phyloP scores from a whole-genome alignment of 73 alveolate genomes.

The Paramecium caudatum region DNA sequence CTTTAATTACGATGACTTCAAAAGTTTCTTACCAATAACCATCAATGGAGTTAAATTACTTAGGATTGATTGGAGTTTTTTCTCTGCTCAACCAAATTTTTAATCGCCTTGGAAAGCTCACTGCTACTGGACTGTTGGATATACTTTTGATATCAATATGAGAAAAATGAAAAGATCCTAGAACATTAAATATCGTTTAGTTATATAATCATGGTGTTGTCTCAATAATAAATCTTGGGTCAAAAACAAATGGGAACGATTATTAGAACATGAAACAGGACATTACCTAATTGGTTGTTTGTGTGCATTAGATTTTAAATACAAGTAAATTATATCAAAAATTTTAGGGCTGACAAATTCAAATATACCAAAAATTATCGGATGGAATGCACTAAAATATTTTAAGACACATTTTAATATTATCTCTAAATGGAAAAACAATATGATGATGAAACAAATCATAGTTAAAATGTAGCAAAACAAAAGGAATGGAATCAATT shows the following conservation, averaged over 20 bases:
- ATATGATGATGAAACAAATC: constrained; percentile 65
- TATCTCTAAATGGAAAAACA: constrained; percentile 39
- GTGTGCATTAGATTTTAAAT: constrained; percentile 73
- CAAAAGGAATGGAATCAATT: constrained; percentile 59
- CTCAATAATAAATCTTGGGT: constrained; percentile 64
- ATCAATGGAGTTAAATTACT: constrained; percentile 5
- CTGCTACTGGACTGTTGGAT: constrained; percentile 66
- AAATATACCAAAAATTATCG: constrained; percentile 58
- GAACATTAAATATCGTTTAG: constrained; percentile 3
- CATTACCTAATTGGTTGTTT: constrained; percentile 74
- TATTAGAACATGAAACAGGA: constrained; percentile 76
- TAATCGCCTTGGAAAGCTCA: constrained; percentile 65
- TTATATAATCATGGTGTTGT: constrained; percentile 35
- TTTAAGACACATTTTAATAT: constrained; percentile 25
- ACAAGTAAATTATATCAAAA: background rate
- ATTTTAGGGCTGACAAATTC: constrained; percentile 45
- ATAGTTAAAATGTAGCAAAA: constrained; percentile 19
- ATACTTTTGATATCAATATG: constrained; percentile 64
- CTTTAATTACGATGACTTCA: constrained; percentile 41
- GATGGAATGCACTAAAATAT: constrained; percentile 64
- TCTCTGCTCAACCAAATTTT: constrained; percentile 35
- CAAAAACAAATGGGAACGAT: constrained; percentile 62
- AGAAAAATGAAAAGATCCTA: constrained; percentile 57
- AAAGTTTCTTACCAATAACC: background rate
- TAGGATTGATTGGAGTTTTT: constrained; percentile 13